These are phyloP conservation scores for Thelonectria discophora DNA, from an alignment of 2,329 filamentous ascomycete species.

Conservation along the genomic window DNA sequence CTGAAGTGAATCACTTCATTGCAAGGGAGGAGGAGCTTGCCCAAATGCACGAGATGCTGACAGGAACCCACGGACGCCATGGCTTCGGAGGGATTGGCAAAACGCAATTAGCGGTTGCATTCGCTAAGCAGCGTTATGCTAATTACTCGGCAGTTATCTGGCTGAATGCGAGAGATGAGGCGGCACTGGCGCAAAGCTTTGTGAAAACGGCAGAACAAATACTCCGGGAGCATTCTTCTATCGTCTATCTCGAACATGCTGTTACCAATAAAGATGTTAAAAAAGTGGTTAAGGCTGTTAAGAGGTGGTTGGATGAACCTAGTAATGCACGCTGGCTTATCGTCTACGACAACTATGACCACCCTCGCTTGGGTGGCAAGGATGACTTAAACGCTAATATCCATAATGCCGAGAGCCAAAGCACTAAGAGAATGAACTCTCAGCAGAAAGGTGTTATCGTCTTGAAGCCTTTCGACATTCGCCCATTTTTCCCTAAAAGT, in stretches of 20 bases:
- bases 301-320: slow-evolving; percentile 5
- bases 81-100: slow-evolving; percentile 57
- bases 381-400: not conserved
- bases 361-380: slow-evolving; percentile 42
- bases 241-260: slow-evolving; percentile 1
- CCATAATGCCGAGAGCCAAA: not conserved
- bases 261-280: not conserved
- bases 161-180: slow-evolving; percentile 52
- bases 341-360: slow-evolving; percentile 51
- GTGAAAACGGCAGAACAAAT: slow-evolving; percentile 6
- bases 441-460: not conserved
- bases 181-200: slow-evolving; percentile 39
- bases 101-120: slow-evolving; percentile 53
- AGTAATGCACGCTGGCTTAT: slow-evolving; percentile 1
- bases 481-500: slow-evolving; percentile 41
- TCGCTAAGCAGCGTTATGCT: slow-evolving; percentile 45
- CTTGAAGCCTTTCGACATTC: slow-evolving; percentile 44
- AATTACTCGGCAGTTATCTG: slow-evolving; percentile 54
- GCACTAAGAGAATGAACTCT: not conserved
- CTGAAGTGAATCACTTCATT: slow-evolving; percentile 24
- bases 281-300: not conserved
- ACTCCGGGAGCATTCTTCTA: slow-evolving; percentile 7
- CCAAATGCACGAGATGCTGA: slow-evolving; percentile 24
- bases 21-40: slow-evolving; percentile 31
- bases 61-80: slow-evolving; percentile 30